Base-by-base conservation (phyloP, 176 grass and related monocot species). In the Dactylis glomerata region DNA sequence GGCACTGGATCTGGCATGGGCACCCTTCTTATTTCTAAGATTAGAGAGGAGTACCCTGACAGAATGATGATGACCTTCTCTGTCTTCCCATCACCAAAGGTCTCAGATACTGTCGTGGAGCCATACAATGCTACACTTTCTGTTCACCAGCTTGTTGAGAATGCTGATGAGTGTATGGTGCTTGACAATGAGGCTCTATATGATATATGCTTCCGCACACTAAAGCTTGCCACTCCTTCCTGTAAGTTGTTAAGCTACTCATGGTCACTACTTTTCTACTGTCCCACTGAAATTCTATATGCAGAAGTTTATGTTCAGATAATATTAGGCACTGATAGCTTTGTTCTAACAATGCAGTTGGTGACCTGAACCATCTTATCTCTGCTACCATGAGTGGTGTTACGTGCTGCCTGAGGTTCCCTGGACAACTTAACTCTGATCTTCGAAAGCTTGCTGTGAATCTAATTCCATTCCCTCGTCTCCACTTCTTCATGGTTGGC, bases 401-500 rank as follows among this genome's bases (percentile, higher is more conserved):
- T 33, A 97, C 94, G 0, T 97, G 94, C 81, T 94, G 92, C 80
- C 73, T 94, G 66, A 89, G 94, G 51, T 97, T 97, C 86, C 94
- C 92, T 40, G 92, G 92, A 77, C 94, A 97, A 68, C 94, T 97
- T 46, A 97, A 97, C 72, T 97, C 94, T 10, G 94, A 97, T 70
- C 83, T 97, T 31, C 92, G 92, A 37, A 97, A 97, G 80, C 90
- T 97, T 58, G 92, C 92, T 5, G 94, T 97, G 5, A 97, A 97
- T 68, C 89, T 97, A 11, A 97, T 97, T 56, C 94, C 94, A 0
- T 97, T 97, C 73, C 94, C 94, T 9, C 92, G 94, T 4, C 94
- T 97, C 47, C 94, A 97, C 68, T 97, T 97, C 94, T 97, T 97
- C 90, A 97, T 97, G 94, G 94, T 97, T 1, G 94, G 94, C 10